Conservation (phyloP, 164 flowering plant species). For the Euptelea pleiosperma region DNA sequence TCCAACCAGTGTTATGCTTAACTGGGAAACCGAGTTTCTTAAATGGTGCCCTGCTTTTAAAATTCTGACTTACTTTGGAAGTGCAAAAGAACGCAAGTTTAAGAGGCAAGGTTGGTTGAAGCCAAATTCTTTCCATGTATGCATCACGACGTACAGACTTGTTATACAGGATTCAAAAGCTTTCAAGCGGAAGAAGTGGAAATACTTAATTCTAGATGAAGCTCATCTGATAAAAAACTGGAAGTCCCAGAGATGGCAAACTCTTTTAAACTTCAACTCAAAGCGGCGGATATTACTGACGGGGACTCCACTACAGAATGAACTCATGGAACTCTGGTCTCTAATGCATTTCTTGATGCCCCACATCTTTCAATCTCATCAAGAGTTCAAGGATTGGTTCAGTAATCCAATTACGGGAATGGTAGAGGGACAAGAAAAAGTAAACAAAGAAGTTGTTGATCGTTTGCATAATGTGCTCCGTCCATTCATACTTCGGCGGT, state of each 20-base stretch:
- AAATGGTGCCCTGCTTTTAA: slow-evolving; percentile 99
- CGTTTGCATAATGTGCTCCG: slow-evolving; percentile 97
- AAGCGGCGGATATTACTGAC: slow-evolving; percentile 91
- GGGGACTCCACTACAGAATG: slow-evolving; percentile 98
- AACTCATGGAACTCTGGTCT: slow-evolving; percentile 99
- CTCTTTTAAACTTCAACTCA: slow-evolving; percentile 92
- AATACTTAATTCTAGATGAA: slow-evolving; percentile 94
- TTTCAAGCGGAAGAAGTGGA: slow-evolving; percentile 99
- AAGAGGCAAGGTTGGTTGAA: slow-evolving; percentile 99
- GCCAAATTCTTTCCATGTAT: slow-evolving; percentile 89
- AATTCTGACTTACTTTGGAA: slow-evolving; percentile 94
- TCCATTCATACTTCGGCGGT: slow-evolving; percentile 86
- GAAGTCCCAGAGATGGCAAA: slow-evolving; percentile 99
- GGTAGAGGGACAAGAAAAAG: slow-evolving; percentile 98
- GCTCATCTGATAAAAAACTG: slow-evolving; percentile 98
- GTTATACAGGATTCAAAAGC: slow-evolving; percentile 95
- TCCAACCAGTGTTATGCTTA: slow-evolving; percentile 99
- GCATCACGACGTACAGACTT: slow-evolving; percentile 95
- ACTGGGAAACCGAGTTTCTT: slow-evolving; percentile 99
- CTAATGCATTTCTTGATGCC: slow-evolving; percentile 99
- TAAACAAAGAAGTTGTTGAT: slow-evolving; percentile 96
- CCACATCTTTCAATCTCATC: slow-evolving; percentile 97
- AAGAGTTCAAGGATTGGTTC: slow-evolving; percentile 99
- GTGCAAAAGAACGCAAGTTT: slow-evolving; percentile 89
- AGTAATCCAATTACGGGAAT: slow-evolving; percentile 95